Evolutionary conservation across 2,329 filamentous ascomycete species (phyloP), one percentile per base, ranked within the genome.

Genomic region (Claviceps capensis): DNA sequence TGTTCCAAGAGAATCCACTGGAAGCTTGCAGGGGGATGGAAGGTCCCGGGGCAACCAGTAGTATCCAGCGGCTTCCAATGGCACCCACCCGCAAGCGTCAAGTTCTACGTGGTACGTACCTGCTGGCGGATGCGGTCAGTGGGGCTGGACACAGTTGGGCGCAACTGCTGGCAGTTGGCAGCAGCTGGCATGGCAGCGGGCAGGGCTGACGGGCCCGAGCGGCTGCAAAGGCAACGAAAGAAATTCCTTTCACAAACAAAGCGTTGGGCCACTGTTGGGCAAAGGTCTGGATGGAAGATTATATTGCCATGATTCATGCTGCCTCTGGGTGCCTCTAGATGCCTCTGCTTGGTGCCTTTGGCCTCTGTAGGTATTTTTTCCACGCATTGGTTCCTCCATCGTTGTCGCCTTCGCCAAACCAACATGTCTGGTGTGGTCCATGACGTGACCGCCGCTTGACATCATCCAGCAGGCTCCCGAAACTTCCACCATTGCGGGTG

Each of bases 1-100:
- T 65, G 60, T 71, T 71, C 69, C 64, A 71, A 66, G 19, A 63
- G 60, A 66, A 65, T 65, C 68, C 66, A 66, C 63, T 59, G 58
- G 59, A 61, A 62, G 48, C 55, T 60, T 62, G 59, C 62, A 63
- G 63, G 63, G 65, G 65, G 61, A 57, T 59, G 51, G 67, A 69
- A 69, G 60, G 53, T 43, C 23, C 47, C 34, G 44, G 44, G 16
- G 48, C 48, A 53, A 34, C 52, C 26, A 37, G 41, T 47, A 17
- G 22, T 13, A 42, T 14, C 47, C 9, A 41, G 44, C 34, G 26
- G 44, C 44, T 34, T 19, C 46, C 46, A 47, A 30, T 38, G 11
- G 46, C 46, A 47, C 14, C 46, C 45, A 47, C 14, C 36, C 8
- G 45, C 26, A 46, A 34, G 30, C 30, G 30, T 34, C 30, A 11